phyloP scores from a whole-genome alignment of 805 yeast genomes.

The Ogataea nitratoaversa region DNA sequence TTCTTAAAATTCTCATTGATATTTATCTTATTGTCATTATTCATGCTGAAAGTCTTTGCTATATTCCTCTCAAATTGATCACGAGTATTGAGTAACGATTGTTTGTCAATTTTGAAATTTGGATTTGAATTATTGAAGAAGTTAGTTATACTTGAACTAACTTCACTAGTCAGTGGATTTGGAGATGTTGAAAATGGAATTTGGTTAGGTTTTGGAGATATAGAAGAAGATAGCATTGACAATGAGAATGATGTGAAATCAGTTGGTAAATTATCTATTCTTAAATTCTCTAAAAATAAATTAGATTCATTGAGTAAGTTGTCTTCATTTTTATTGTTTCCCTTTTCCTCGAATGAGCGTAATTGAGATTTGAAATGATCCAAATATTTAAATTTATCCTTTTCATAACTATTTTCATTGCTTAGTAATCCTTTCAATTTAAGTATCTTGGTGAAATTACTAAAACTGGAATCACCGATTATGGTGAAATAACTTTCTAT shows the following conservation, averaged over 20 bases:
- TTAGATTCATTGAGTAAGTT: slow-evolving; percentile 29
- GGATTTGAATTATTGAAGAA: slow-evolving; percentile 18
- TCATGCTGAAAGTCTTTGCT: slow-evolving; percentile 37
- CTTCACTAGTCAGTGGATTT: slow-evolving; percentile 1
- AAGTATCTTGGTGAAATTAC: slow-evolving; percentile 62
- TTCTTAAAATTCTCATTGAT: slow-evolving; percentile 65
- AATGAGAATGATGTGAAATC: slow-evolving; percentile 8
- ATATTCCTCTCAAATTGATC: slow-evolving; percentile 41
- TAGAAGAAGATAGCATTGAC: slow-evolving; percentile 12
- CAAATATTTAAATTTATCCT: slow-evolving; percentile 32
- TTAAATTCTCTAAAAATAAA: slow-evolving; percentile 22
- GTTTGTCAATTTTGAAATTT: slow-evolving; percentile 26
- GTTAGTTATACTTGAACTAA: slow-evolving; percentile 12
- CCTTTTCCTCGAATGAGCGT: slow-evolving; percentile 29
- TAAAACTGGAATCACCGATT: slow-evolving; percentile 58
- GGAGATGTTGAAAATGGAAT: slow-evolving; percentile 15
- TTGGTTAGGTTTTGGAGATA: slow-evolving; percentile 10
- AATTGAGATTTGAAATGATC: slow-evolving; percentile 38
- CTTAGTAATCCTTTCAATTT: slow-evolving; percentile 50
- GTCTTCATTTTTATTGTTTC: slow-evolving; percentile 6
- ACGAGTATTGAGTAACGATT: slow-evolving; percentile 35
- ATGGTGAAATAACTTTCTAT: slow-evolving; percentile 62
- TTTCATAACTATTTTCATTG: slow-evolving; percentile 30
- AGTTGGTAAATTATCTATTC: slow-evolving; percentile 18
- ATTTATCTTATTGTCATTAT: slow-evolving; percentile 59